Base-by-base conservation (phyloP, 306 rosid species). In the Fragaria nilgerrensis region DNA sequence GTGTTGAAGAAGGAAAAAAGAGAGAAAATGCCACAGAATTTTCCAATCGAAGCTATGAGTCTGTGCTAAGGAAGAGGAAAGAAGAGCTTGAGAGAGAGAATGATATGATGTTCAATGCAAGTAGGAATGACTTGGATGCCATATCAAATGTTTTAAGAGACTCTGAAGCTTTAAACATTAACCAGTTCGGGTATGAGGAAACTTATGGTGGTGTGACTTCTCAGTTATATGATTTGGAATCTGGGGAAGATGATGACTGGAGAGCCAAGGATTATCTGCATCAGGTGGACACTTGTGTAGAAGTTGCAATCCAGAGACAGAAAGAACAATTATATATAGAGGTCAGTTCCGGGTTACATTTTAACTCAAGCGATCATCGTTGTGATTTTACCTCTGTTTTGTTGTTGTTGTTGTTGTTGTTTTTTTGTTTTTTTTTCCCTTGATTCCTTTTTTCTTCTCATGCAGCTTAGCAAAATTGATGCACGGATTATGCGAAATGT, bases 381-480 rank as follows among this genome's bases (percentile, higher is more conserved):
- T 76, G 77, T 36, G 27, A 34, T 17, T 16, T 65, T 9, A 16
- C 39, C 11, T 62, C 2, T 37, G 14, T 34, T 36, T 65, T 36
- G 2, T 34, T 17, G 9, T 36, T 19, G n/a, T 5, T n/a, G n/a
- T n/a, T n/a, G n/a, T n/a, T n/a, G n/a, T n/a, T n/a, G n/a, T 16
- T 9, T 65, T 15, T 8, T 16, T 11, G 7, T 7, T 34, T 29
- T 29, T 32, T 3, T 32, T 32, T 32, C 36, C 37, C 3, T 36
- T 17, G 1, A 19, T 3, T 36, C 34, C 76, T 73, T 22, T 43
- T 82, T 82, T 82, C 66, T 55, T 56, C 12, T 75, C 76, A 39
- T 85, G 88, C 96, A 96, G 99, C 89, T 96, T 76, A 88, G 98
- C 90, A 91, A 88, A 87, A 77, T 87, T 68, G 99, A 96, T 74